Evolutionary conservation across 2,329 filamentous ascomycete genomes (phyloP).

Genomic region (Thermomyces lanuginosus): DNA sequence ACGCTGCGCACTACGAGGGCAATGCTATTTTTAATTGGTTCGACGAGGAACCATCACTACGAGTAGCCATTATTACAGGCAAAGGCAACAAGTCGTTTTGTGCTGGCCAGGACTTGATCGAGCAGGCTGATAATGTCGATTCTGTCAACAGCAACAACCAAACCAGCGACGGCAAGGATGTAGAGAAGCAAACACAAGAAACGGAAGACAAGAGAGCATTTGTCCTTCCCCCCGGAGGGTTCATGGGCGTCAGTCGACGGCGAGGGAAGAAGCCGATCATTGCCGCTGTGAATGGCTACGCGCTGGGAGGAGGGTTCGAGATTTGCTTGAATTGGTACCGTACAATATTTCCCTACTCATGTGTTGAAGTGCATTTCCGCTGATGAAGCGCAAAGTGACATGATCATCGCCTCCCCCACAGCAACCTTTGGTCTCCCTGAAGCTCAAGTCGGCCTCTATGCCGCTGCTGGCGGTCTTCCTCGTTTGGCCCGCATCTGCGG

Average conservation of each 20-base stretch:
- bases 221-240: slow-evolving; percentile 33
- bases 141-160: slow-evolving; percentile 5
- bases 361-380: neutral
- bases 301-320: slow-evolving; percentile 62
- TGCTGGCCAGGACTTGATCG: slow-evolving; percentile 30
- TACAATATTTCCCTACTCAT: slow-evolving; percentile 1
- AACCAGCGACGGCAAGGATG: slow-evolving; percentile 10
- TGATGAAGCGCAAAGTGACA: slow-evolving; percentile 32
- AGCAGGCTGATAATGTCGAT: slow-evolving; percentile 21
- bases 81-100: slow-evolving; percentile 29
- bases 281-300: slow-evolving; percentile 62
- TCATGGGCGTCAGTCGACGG: slow-evolving; percentile 40
- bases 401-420: slow-evolving; percentile 43
- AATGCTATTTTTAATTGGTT: slow-evolving; percentile 30
- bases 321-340: slow-evolving; percentile 84
- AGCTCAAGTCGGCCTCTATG: slow-evolving; percentile 52
- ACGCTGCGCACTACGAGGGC: slow-evolving; percentile 26
- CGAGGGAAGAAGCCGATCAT: slow-evolving; percentile 56
- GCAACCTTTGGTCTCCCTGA: slow-evolving; percentile 56
- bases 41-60: slow-evolving; percentile 25
- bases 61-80: slow-evolving; percentile 29
- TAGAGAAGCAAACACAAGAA: slow-evolving; percentile 7
- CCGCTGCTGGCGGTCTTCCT: slow-evolving; percentile 53
- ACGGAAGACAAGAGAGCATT: slow-evolving; percentile 1
- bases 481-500: slow-evolving; percentile 52